A percentile compares a stretch with the other conserved stretches of the same genome.
Conservation (phyloP, 108 stramenopile species). For the Pseudonitzschia multiseries region DNA sequence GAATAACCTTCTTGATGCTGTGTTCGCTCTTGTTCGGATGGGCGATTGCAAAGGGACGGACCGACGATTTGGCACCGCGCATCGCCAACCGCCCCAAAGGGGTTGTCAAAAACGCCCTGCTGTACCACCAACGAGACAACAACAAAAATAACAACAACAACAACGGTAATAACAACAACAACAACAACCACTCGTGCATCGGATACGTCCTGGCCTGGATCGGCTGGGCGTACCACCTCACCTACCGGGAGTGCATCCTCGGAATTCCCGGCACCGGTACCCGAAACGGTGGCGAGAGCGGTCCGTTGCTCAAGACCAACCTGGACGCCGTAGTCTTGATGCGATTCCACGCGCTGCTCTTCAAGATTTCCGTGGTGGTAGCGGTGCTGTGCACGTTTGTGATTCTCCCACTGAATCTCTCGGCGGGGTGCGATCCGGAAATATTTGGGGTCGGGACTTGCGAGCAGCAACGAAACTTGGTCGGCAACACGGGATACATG, state of each 20-base stretch:
- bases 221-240: constrained; percentile 44
- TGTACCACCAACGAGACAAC: not conserved
- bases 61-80: constrained; percentile 11
- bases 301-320: constrained; percentile 58
- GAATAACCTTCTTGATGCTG: no score
- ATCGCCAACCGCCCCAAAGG: constrained; percentile 15
- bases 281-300: constrained; percentile 47
- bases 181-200: constrained; percentile 31
- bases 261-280: constrained; percentile 84
- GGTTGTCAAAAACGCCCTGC: constrained; percentile 29
- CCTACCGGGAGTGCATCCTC: constrained; percentile 56
- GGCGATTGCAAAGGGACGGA: not conserved
- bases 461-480: constrained; percentile 34
- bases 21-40: constrained; percentile 5
- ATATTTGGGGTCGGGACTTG: constrained; percentile 16
- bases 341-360: constrained; percentile 60
- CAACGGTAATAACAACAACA: constrained; percentile 4
- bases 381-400: constrained; percentile 54
- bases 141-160: not conserved
- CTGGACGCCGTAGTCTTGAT: constrained; percentile 73
- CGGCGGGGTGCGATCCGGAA: constrained; percentile 36
- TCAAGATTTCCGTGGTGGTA: constrained; percentile 54
- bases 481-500: not conserved
- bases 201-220: constrained; percentile 40
- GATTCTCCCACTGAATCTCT: constrained; percentile 68